Evolutionary conservation across 2,329 filamentous ascomycete species (phyloP), one percentile per base, ranked within the genome.

Genomic region (Coniochaeta sp.): DNA sequence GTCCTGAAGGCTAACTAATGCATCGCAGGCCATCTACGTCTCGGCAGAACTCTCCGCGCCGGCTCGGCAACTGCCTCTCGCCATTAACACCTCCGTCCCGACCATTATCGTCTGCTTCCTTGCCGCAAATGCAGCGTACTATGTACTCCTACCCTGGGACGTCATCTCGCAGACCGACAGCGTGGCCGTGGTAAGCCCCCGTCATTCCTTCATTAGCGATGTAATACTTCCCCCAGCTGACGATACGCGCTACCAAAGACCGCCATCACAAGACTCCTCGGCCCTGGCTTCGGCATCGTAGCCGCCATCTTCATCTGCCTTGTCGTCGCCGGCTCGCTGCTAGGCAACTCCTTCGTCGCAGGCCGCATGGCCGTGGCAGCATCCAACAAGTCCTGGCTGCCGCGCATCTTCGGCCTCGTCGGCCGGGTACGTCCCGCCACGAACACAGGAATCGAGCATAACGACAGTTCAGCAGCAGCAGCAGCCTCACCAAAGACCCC

Each of bases 301-400:
- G 73, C 81, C 2, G 81, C 81, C 1, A 57, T 77, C 0, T 63
- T 85, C 1, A 79, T 85, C 35, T 82, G 79, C 55, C 63, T 83
- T 0, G 81, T 83, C 0, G 81, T 83, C 4, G 79, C 79, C 0
- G 82, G 82, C 1, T 82, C 82, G 1, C 68, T 85, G 0, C 75
- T 83, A 0, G 79, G 80, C 22, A 85, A 84, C 60, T 81, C 81
- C 0, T 85, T 85, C 56, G 76, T 84, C 0, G 77, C 78, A 0
- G 78, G 81, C 8, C 76, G 82, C 26, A 81, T 85, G 72, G 75
- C 78, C 0, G 77, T 84, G 3, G 77, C 81, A 1, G 82, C 81
- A 0, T 73, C 77, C 1, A 75, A 77, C 54, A 72, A 69, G 54
- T 63, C 66, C 49, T 81, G 78, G 77, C 65, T 81, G 3, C 78